phyloP scores from a whole-genome alignment of 2,329 filamentous ascomycete genomes.

The Cucurbitaria berberidis region DNA sequence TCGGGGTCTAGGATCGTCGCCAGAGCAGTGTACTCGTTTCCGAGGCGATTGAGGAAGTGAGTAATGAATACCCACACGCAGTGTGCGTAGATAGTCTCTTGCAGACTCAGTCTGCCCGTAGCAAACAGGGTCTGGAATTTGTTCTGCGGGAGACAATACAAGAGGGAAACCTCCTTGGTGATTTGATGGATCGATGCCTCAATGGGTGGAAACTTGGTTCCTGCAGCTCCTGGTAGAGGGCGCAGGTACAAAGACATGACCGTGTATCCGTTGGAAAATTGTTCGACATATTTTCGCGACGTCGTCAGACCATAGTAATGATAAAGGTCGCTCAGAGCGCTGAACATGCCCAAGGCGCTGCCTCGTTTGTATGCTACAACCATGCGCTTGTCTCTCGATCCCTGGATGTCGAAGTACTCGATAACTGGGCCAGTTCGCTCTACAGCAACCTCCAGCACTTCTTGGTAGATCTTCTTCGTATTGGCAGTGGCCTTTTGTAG shows the following conservation, averaged over 20 bases:
- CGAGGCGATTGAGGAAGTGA: constrained; percentile 95
- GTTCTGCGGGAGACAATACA: constrained; percentile 98
- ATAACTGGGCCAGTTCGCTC: constrained; percentile 90
- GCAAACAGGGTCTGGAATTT: constrained; percentile 92
- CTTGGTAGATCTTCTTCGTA: constrained; percentile 94
- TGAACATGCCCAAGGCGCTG: constrained; percentile 92
- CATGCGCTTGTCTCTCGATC: constrained; percentile 86
- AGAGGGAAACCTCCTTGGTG: constrained; percentile 94
- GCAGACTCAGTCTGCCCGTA: constrained; percentile 82
- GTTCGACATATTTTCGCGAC: constrained; percentile 94
- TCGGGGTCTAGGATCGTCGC: constrained; percentile 78
- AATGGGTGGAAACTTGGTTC: constrained; percentile 73
- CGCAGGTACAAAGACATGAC: constrained; percentile 95
- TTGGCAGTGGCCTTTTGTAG: constrained; percentile 94
- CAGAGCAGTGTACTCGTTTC: constrained; percentile 87
- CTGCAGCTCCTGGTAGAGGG: constrained; percentile 60
- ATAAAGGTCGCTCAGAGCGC: constrained; percentile 92
- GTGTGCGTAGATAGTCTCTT: constrained; percentile 97
- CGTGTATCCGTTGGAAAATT: constrained; percentile 98
- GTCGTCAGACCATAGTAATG: constrained; percentile 98
- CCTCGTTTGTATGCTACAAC: constrained; percentile 94
- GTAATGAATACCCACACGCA: constrained; percentile 97
- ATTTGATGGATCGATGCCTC: constrained; percentile 98
- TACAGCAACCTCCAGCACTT: constrained; percentile 87
- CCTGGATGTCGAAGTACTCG: constrained; percentile 96